Evolutionary conservation across 441 rosid species (phyloP).

Genomic region (Brassica balearica): DNA sequence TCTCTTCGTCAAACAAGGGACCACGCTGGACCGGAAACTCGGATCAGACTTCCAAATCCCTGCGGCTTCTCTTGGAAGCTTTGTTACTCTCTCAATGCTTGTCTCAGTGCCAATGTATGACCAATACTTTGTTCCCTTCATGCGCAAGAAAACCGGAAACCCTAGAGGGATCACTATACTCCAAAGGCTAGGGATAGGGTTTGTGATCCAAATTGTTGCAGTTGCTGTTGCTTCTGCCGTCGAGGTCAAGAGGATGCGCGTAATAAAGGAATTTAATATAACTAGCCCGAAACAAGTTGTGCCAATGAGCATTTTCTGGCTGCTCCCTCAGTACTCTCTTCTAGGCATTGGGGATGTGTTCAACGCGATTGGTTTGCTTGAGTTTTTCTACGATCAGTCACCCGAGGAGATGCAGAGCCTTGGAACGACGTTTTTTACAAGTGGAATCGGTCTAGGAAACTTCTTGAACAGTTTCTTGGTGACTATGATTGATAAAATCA

Average conservation of each 20-base stretch:
- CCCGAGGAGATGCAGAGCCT: slow-evolving; percentile 93
- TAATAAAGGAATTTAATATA: slow-evolving; percentile 49
- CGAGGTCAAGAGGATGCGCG: slow-evolving; percentile 68
- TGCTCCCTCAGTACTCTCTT: slow-evolving; percentile 82
- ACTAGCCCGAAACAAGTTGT: slow-evolving; percentile 56
- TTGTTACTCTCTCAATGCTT: slow-evolving; percentile 86
- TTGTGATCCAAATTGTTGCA: slow-evolving; percentile 67
- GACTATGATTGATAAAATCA: slow-evolving; percentile 68
- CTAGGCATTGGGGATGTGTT: slow-evolving; percentile 83
- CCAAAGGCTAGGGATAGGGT: slow-evolving; percentile 84
- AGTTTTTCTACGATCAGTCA: slow-evolving; percentile 90
- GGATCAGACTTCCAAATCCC: slow-evolving; percentile 74
- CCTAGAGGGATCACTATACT: slow-evolving; percentile 85
- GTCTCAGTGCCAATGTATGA: slow-evolving; percentile 81
- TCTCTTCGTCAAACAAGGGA: slow-evolving; percentile 89
- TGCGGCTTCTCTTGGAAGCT: slow-evolving; percentile 81
- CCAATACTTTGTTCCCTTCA: slow-evolving; percentile 73
- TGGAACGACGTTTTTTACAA: slow-evolving; percentile 89
- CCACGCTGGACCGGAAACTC: slow-evolving; percentile 67
- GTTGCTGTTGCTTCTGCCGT: slow-evolving; percentile 69
- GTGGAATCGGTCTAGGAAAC: slow-evolving; percentile 85
- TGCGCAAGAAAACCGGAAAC: slow-evolving; percentile 68
- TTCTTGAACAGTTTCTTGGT: slow-evolving; percentile 81
- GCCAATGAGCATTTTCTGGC: slow-evolving; percentile 84
- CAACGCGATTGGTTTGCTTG: slow-evolving; percentile 74